These are phyloP conservation scores for Fraxinus ornus DNA, from an alignment of 305 asterid species.

Conservation along the genomic window DNA sequence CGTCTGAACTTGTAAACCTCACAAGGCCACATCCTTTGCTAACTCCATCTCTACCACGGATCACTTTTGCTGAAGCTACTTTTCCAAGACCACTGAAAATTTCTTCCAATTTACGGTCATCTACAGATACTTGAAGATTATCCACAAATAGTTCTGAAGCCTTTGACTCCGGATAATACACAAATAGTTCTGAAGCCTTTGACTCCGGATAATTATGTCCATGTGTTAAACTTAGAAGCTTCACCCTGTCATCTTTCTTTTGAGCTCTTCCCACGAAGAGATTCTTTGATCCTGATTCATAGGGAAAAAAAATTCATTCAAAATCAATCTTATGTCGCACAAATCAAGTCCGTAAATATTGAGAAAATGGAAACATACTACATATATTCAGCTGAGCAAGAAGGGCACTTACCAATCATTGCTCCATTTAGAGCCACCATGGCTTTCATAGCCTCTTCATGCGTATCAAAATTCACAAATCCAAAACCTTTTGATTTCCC, in stretches of 20 bases:
- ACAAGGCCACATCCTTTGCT: slow-evolving; percentile 39
- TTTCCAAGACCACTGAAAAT: slow-evolving; percentile 35
- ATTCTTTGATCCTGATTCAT: slow-evolving; percentile 37
- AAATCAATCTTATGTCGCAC: background rate
- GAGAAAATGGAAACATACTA: background rate
- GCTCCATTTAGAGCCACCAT: slow-evolving; percentile 37
- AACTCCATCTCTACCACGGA: slow-evolving; percentile 26
- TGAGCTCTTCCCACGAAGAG: slow-evolving; percentile 36
- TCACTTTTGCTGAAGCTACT: slow-evolving; percentile 36
- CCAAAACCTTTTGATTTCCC: slow-evolving; percentile 49
- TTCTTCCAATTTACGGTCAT: slow-evolving; percentile 25
- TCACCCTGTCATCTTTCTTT: slow-evolving; percentile 32
- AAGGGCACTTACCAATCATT: slow-evolving; percentile 32
- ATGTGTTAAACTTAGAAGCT: slow-evolving; percentile 14
- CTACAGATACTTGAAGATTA: slow-evolving; percentile 33
- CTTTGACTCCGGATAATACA: slow-evolving; percentile 8
- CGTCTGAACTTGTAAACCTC: slow-evolving; percentile 27
- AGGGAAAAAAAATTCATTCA: background rate
- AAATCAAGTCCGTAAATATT: background rate
- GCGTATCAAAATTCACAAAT: slow-evolving; percentile 40
- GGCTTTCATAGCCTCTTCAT: slow-evolving; percentile 45
- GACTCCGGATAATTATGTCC: background rate
- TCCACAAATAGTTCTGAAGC: slow-evolving; percentile 27
- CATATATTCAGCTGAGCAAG: slow-evolving; percentile 10
- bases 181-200: slow-evolving; percentile 24